Evolutionary conservation across 140 eudicot species (phyloP).

Genomic region (Senecio squalidus): DNA sequence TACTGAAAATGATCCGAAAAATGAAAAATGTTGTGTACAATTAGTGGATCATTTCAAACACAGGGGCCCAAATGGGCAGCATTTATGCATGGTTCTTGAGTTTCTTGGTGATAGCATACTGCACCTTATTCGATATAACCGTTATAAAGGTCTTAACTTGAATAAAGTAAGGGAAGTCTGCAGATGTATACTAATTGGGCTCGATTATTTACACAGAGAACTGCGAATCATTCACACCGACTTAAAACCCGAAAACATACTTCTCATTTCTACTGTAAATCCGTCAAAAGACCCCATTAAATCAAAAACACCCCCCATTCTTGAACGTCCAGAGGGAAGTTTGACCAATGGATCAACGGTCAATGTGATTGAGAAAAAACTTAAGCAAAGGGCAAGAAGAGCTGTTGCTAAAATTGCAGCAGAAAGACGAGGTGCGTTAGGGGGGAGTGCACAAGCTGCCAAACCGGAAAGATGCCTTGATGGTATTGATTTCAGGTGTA

Average conservation of each 20-base stretch:
- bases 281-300: conserved; percentile 78
- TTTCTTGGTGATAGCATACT: conserved; percentile 94
- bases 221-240: conserved; percentile 80
- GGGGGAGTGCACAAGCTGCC: conserved; percentile 39
- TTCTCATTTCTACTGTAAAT: conserved; percentile 74
- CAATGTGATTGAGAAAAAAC: conserved; percentile 68
- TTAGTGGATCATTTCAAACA: conserved; percentile 93
- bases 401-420: conserved; percentile 92
- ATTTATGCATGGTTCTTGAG: conserved; percentile 93
- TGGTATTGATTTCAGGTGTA: conserved; percentile 80
- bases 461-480: conserved; percentile 79
- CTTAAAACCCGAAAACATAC: conserved; percentile 94
- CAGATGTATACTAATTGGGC: conserved; percentile 76
- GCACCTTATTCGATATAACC: conserved; percentile 68
- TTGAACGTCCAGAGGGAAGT: conserved; percentile 83
- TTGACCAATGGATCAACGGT: conserved; percentile 50
- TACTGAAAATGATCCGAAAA: conserved; percentile 65
- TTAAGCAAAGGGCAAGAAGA: conserved; percentile 88
- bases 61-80: conserved; percentile 96
- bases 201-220: conserved; percentile 81
- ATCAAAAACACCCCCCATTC: conserved; percentile 65
- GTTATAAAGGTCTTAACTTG: conserved; percentile 81
- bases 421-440: conserved; percentile 54
- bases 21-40: conserved; percentile 59
- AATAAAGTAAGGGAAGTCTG: conserved; percentile 76